Percentiles rank a stretch among this genome's conserved stretches.
Evolutionary conservation across 768 basidiomycete species (phyloP).

Genomic region (Calocybe gangraenosa): DNA sequence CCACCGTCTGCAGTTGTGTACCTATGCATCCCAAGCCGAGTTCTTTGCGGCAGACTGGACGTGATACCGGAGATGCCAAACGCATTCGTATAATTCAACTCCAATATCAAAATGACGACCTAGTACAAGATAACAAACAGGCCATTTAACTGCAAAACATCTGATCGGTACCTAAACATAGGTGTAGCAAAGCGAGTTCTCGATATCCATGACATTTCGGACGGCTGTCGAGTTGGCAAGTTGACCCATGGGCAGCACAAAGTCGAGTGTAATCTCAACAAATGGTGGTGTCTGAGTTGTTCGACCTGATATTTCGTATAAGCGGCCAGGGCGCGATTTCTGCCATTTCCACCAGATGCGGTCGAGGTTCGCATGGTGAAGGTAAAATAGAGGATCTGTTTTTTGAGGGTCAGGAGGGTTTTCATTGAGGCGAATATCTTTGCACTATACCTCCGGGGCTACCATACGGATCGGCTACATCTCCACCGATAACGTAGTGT

Average conservation of each 20-base stretch:
- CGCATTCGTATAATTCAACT: too few species aligned
- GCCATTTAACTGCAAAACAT: too few species aligned
- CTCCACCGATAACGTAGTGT: conserved; percentile 11
- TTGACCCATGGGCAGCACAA: conserved; percentile 17
- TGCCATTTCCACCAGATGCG: conserved; percentile 23
- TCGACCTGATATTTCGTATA: conserved; percentile 19
- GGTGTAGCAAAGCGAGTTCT: conserved; percentile 18
- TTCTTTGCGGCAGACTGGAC: too few species aligned
- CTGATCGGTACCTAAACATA: conserved; percentile 8
- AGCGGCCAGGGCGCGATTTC: conserved; percentile 11
- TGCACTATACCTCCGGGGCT: not conserved
- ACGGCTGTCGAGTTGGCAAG: conserved; percentile 18
- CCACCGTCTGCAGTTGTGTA: too few species aligned
- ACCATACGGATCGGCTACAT: conserved; percentile 7
- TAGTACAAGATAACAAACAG: too few species aligned
- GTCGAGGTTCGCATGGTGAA: conserved; percentile 22
- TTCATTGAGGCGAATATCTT: not conserved
- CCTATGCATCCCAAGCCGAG: too few species aligned
- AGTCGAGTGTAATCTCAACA: conserved; percentile 21
- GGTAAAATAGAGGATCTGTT: conserved; percentile 21
- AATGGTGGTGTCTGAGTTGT: conserved; percentile 13
- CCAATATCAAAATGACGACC: too few species aligned
- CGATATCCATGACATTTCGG: conserved; percentile 21
- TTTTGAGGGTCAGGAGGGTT: not conserved
- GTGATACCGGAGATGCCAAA: too few species aligned